Conservation (phyloP, 768 basidiomycete genomes). For the Naganishia antarctica region DNA sequence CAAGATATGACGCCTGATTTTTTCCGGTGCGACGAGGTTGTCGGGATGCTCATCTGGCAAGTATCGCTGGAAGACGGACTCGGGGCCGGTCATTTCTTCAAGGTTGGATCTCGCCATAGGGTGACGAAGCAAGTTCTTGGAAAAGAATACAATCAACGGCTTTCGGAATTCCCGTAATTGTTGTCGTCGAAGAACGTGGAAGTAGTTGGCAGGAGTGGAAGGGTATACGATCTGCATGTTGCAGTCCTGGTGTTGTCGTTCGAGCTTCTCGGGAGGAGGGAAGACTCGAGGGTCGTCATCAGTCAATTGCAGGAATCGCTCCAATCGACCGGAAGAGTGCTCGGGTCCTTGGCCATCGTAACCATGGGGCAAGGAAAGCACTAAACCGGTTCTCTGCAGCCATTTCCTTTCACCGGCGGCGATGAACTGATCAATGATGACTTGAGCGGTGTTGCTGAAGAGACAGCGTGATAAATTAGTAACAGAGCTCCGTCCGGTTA, state of each 20-base stretch:
- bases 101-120: conserved; percentile 82
- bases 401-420: conserved; percentile 96
- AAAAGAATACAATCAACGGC: conserved; percentile 94
- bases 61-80: conserved; percentile 89
- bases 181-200: conserved; percentile 95
- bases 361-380: conserved; percentile 84
- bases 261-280: conserved; percentile 81
- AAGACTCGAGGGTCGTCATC: conserved; percentile 91
- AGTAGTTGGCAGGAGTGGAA: conserved; percentile 94
- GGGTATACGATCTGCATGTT: conserved; percentile 99
- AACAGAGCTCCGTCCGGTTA: background rate
- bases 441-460: conserved; percentile 76
- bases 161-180: conserved; percentile 98
- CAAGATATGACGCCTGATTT: conserved; percentile 85
- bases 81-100: conserved; percentile 79
- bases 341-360: conserved; percentile 99
- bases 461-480: background rate
- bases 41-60: conserved; percentile 76
- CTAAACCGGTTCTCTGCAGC: conserved; percentile 86
- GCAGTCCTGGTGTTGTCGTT: conserved; percentile 95
- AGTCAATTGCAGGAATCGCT: conserved; percentile 94
- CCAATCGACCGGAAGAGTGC: conserved; percentile 90
- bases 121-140: conserved; percentile 90
- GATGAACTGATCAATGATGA: conserved; percentile 98
- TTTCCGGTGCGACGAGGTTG: conserved; percentile 66